phyloP scores from a whole-genome alignment of 2,329 filamentous ascomycete genomes.

The Cladosporium sp. region DNA sequence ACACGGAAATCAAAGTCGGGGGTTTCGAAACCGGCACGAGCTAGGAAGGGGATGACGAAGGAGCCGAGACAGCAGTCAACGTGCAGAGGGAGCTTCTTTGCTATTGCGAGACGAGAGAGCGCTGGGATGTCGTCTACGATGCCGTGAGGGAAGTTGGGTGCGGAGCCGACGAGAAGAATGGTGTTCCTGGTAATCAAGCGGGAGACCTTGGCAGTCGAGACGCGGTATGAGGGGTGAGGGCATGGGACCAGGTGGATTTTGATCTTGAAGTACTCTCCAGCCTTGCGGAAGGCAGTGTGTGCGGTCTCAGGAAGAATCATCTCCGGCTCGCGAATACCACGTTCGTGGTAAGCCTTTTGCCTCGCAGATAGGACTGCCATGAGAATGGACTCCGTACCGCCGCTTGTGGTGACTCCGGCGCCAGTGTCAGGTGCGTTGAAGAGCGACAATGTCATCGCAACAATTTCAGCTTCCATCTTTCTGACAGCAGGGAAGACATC shows the following conservation, averaged over 20 bases:
- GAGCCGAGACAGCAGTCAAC: constrained; percentile 98
- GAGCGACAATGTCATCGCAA: constrained; percentile 78
- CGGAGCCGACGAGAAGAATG: constrained; percentile 86
- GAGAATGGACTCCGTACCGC: constrained; percentile 93
- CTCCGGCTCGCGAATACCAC: constrained; percentile 87
- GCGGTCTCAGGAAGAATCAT: constrained; percentile 97
- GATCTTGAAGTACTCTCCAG: constrained; percentile 93
- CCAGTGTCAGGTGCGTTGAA: constrained; percentile 87
- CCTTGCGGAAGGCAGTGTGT: constrained; percentile 96
- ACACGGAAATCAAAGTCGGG: constrained; percentile 91
- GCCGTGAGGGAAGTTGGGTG: constrained; percentile 96
- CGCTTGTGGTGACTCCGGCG: constrained; percentile 85
- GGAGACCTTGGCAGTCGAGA: constrained; percentile 73
- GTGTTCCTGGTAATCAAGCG: constrained; percentile 94
- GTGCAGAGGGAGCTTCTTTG: constrained; percentile 81
- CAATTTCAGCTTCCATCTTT: constrained; percentile 99
- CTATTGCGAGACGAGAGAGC: constrained; percentile 78
- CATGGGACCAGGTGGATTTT: constrained; percentile 86
- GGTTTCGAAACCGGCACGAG: constrained; percentile 88
- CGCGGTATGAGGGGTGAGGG: constrained; percentile 81
- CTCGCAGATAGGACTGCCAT: constrained; percentile 91
- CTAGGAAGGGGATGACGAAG: constrained; percentile 88
- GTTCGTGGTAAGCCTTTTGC: constrained; percentile 83
- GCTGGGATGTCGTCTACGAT: constrained; percentile 93
- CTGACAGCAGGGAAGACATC: constrained; percentile 97